Conservation (phyloP, 2,329 filamentous ascomycete species). For the Nothophoma quercina region DNA sequence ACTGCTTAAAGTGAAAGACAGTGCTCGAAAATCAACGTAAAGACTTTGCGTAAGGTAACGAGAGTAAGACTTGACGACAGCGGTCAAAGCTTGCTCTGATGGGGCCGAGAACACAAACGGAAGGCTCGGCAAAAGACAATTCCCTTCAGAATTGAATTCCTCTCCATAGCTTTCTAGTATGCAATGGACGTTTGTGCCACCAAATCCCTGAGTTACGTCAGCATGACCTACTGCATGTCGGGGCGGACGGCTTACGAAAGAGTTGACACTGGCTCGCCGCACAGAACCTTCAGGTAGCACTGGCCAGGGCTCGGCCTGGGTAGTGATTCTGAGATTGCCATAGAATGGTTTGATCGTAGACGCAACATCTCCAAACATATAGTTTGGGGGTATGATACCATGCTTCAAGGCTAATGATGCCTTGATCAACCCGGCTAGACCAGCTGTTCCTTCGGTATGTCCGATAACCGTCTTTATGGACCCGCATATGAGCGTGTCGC, state of each 20-base stretch:
- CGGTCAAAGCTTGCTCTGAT: neutral
- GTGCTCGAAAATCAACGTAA: neutral
- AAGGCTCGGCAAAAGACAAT: neutral
- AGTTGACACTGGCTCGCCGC: slow-evolving; percentile 29
- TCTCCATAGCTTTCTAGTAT: slow-evolving; percentile 25
- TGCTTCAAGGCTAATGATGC: slow-evolving; percentile 38
- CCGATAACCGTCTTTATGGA: slow-evolving; percentile 49
- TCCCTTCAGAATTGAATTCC: neutral
- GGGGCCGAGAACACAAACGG: slow-evolving; percentile 19
- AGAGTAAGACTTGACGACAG: neutral
- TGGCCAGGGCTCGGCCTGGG: slow-evolving; percentile 21
- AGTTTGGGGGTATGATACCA: slow-evolving; percentile 41
- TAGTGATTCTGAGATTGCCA: slow-evolving; percentile 19
- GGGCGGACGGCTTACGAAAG: slow-evolving; percentile 2
- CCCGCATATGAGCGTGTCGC: slow-evolving; percentile 18
- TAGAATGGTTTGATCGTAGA: slow-evolving; percentile 36
- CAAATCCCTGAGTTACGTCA: slow-evolving; percentile 21
- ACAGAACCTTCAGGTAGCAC: neutral
- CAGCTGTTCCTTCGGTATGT: slow-evolving; percentile 50
- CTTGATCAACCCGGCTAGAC: slow-evolving; percentile 48
- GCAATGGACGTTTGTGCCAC: slow-evolving; percentile 34
- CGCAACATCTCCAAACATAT: slow-evolving; percentile 43
- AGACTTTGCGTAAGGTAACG: neutral
- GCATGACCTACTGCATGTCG: neutral
- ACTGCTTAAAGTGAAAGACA: slow-evolving; percentile 2